Evolutionary conservation across 129 eudicot genomes (phyloP).

Genomic region (Daucus carota): DNA sequence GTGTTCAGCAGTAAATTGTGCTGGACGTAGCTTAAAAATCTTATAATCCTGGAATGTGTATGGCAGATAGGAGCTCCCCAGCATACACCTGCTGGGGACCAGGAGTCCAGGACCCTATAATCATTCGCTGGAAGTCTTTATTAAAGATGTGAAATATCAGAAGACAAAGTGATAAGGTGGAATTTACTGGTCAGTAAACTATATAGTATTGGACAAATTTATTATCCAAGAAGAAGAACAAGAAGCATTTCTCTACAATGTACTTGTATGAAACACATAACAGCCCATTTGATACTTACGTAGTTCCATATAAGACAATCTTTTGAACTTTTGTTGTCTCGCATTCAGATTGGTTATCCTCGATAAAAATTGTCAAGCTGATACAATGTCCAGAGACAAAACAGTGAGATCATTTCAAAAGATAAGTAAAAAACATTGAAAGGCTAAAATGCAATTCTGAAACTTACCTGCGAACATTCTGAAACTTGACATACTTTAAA

Average conservation of each 20-base stretch:
- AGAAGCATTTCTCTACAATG: not conserved
- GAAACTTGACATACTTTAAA: slow-evolving; percentile 92
- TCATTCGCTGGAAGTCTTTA: not conserved
- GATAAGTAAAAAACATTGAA: slow-evolving; percentile 1
- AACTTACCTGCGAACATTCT: slow-evolving; percentile 86
- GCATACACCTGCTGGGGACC: too few species aligned
- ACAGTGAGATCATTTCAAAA: slow-evolving; percentile 7
- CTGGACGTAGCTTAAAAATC: too few species aligned
- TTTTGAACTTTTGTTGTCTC: slow-evolving; percentile 80
- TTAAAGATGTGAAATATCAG: not conserved
- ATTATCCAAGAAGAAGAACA: not conserved
- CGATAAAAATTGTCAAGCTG: slow-evolving; percentile 92
- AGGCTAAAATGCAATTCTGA: not conserved
- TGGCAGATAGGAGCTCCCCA: too few species aligned
- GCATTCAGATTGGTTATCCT: slow-evolving; percentile 87
- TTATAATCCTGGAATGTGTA: too few species aligned
- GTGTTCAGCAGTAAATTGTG: too few species aligned
- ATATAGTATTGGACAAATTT: not conserved
- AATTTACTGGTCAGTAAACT: not conserved
- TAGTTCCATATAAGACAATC: slow-evolving; percentile 73
- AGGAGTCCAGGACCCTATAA: too few species aligned
- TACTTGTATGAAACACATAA: not conserved
- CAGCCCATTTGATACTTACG: slow-evolving; percentile 51
- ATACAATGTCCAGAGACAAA: slow-evolving; percentile 8
- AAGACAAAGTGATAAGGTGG: not conserved